Conservation (phyloP, 129 eudicot genomes). For the Mikania micrantha region DNA sequence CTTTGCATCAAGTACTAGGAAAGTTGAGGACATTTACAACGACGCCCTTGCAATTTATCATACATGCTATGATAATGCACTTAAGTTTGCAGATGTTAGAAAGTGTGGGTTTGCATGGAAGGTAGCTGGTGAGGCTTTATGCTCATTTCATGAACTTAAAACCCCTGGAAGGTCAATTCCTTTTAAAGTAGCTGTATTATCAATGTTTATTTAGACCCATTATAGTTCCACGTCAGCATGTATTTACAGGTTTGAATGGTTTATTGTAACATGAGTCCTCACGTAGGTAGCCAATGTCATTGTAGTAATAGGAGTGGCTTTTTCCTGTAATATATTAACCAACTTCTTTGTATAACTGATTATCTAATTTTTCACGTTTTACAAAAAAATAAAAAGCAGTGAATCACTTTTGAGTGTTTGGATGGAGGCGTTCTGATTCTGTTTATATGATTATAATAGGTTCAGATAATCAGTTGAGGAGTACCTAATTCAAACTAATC, state of each 20-base stretch:
- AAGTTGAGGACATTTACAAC: constrained; percentile 26
- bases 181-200: constrained; percentile 21
- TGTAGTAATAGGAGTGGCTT: constrained; percentile 6
- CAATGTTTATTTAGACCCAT: constrained; percentile 17
- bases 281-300: constrained; percentile 11
- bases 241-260: not conserved
- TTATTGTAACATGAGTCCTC: constrained; percentile 1
- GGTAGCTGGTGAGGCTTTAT: constrained; percentile 75
- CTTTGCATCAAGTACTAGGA: constrained; percentile 34
- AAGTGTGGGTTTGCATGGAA: constrained; percentile 80
- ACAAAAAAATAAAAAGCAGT: not conserved
- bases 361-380: not conserved
- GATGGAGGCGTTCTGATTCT: not conserved
- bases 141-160: constrained; percentile 22
- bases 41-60: constrained; percentile 65
- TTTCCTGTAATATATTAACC: constrained; percentile 4
- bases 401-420: not conserved
- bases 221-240: not conserved
- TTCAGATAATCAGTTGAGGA: not conserved
- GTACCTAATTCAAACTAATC: not conserved
- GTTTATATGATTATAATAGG: not conserved
- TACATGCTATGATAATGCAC: constrained; percentile 44
- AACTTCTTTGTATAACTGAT: not conserved
- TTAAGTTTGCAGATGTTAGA: not conserved
- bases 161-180: constrained; percentile 24